Evolutionary conservation across 2,329 filamentous ascomycete genomes (phyloP).

Genomic region (Paecilomyces fulvus): DNA sequence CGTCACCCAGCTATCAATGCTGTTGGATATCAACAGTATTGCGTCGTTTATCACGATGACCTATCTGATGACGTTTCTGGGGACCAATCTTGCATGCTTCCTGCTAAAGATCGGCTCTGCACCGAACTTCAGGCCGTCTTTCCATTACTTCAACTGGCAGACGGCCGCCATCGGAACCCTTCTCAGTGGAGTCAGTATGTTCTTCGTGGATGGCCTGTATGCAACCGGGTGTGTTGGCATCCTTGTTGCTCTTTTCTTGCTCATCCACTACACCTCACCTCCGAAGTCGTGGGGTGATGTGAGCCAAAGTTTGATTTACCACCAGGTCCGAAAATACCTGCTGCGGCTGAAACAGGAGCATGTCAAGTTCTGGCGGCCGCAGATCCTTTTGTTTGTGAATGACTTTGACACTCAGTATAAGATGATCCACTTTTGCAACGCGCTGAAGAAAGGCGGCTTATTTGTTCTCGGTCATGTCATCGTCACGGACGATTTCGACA

Average conservation of each 20-base stretch:
- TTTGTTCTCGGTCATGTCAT: conserved; percentile 86
- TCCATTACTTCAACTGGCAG: conserved; percentile 83
- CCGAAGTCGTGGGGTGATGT: conserved; percentile 89
- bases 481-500: conserved; percentile 71
- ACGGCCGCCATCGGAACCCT: conserved; percentile 67
- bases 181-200: conserved; percentile 74
- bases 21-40: conserved; percentile 79
- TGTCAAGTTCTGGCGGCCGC: conserved; percentile 88
- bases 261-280: conserved; percentile 78
- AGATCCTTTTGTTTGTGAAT: conserved; percentile 77
- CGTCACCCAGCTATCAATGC: conserved; percentile 69
- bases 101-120: conserved; percentile 78
- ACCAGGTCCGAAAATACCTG: conserved; percentile 80
- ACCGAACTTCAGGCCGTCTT: conserved; percentile 80
- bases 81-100: conserved; percentile 82
- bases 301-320: conserved; percentile 79
- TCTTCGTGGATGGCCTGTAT: conserved; percentile 78
- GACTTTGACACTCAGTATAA: conserved; percentile 73
- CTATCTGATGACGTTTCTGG: conserved; percentile 85
- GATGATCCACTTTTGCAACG: conserved; percentile 85
- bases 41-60: conserved; percentile 86
- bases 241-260: conserved; percentile 66
- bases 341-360: conserved; percentile 77
- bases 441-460: conserved; percentile 75
- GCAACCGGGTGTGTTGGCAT: conserved; percentile 67